Evolutionary conservation across 257 asterid species (phyloP).

Genomic region (Solanum megistacrolobum): DNA sequence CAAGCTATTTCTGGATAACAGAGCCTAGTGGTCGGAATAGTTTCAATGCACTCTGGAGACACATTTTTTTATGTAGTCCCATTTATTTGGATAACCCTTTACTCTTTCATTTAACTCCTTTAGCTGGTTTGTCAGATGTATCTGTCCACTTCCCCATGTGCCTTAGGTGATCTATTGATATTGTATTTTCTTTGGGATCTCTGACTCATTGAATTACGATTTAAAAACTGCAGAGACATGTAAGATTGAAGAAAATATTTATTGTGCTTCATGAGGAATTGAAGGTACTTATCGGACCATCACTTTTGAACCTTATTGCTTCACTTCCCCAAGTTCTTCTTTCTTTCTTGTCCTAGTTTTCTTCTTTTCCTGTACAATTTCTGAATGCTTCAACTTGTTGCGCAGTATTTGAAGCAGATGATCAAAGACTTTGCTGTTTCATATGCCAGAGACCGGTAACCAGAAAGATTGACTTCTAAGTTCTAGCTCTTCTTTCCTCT

Average conservation of each 20-base stretch:
- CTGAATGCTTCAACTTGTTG: not conserved
- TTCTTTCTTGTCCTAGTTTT: not conserved
- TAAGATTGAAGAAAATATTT: constrained; percentile 66
- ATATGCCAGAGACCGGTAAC: constrained; percentile 25
- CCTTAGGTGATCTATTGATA: not conserved
- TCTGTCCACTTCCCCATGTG: not conserved
- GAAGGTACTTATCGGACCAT: constrained; percentile 35
- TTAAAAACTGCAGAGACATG: constrained; percentile 51
- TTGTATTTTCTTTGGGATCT: not conserved
- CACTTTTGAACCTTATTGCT: not conserved
- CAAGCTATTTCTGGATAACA: not conserved
- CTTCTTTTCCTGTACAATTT: constrained; percentile 4
- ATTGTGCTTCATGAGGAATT: constrained; percentile 71
- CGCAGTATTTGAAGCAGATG: constrained; percentile 81
- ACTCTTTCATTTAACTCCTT: not conserved
- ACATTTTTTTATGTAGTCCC: not conserved
- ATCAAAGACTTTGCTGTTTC: constrained; percentile 59
- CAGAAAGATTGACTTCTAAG: not conserved
- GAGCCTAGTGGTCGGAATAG: not conserved
- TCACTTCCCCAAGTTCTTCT: constrained; percentile 1
- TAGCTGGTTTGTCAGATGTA: not conserved
- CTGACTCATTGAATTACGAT: not conserved
- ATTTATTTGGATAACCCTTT: not conserved
- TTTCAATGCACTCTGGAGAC: not conserved
- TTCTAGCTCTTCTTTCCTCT: not conserved